Evolutionary conservation across 1,284 basidiomycete genomes (phyloP), one percentile per base, ranked within the genome.

Genomic region (Rhodotorula sp.): DNA sequence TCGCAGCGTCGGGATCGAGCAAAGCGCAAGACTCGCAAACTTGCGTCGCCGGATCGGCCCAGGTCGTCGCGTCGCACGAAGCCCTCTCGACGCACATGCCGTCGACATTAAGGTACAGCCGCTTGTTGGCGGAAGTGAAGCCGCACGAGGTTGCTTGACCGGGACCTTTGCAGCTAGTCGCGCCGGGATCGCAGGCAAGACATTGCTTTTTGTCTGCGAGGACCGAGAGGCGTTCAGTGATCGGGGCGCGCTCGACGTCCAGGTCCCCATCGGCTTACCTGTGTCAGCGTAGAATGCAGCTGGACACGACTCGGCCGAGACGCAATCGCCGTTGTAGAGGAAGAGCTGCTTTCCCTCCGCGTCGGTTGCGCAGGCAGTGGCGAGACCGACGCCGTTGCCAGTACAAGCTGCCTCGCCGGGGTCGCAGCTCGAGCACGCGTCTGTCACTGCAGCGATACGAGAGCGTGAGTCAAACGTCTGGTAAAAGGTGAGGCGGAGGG

Each of bases 31-130:
- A 47, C 58, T 60, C 58, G 58, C 58, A 60, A 23, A 52, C n/a
- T 26, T 52, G 51, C 51, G 43, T 60, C 12, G 58, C 58, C 43
- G 43, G 43, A n/a, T 60, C 58, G 3, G 58, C 39, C 43, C 43
- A 60, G 23, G 58, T 60, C 58, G 58, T 43, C 23, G 23, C 23
- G 58, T 60, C 58, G 43, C 58, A 60, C 15, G 23, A 23, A 2
- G 23, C 23, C 12, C 5, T 21, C 14, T 43, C 43, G 23, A 60
- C 58, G 58, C 58, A 60, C 39, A 43, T 60, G 43, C 58, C 58
- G 58, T 60, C 58, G 43, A 60, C 16, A 52, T 64, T 49, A 18
- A 64, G 51, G 43, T 56, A 64, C 52, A 64, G 43, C 5, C 52
- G 52, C 51, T 29, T 26, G 51, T 39, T 21, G 7, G 34, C n/a